Percentiles rank a stretch among this genome's conserved stretches.
These are phyloP conservation scores for Pichia rugopelliculosa DNA, from an alignment of 805 yeast genomes.

Conservation along the genomic window DNA sequence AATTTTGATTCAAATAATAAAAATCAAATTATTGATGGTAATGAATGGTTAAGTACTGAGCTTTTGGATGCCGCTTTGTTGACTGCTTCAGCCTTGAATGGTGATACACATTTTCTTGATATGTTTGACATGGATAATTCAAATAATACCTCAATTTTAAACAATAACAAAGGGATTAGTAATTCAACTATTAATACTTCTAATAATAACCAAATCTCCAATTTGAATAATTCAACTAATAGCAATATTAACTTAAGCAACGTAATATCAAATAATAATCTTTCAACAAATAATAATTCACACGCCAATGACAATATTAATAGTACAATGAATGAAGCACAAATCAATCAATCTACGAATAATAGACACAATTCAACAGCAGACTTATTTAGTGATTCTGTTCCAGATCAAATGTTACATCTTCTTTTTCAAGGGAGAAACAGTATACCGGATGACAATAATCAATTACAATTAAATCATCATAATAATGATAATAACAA, in stretches of 20 bases:
- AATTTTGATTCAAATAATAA: background rate
- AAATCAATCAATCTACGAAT: background rate
- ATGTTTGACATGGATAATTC: conserved; percentile 33
- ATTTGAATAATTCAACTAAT: background rate
- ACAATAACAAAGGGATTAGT: background rate
- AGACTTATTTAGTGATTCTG: conserved; percentile 13
- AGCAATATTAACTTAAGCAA: background rate
- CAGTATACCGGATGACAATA: background rate
- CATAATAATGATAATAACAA: background rate
- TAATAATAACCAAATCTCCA: background rate
- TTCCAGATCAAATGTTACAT: conserved; percentile 42
- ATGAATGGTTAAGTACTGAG: conserved; percentile 66
- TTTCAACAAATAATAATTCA: background rate
- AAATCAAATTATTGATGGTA: conserved; percentile 27
- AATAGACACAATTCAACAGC: background rate
- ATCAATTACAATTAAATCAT: background rate
- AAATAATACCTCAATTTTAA: conserved; percentile 1
- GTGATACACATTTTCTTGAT: conserved; percentile 52
- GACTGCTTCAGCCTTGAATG: conserved; percentile 65
- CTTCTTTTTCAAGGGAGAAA: conserved; percentile 44
- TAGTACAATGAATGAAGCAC: background rate
- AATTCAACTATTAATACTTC: background rate
- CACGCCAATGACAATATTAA: background rate
- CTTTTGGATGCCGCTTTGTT: conserved; percentile 63
- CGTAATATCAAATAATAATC: background rate